A percentile compares a stretch with the other conserved stretches of the same genome.
phyloP scores from a whole-genome alignment of 768 basidiomycete species.

The Serendipita sp. region DNA sequence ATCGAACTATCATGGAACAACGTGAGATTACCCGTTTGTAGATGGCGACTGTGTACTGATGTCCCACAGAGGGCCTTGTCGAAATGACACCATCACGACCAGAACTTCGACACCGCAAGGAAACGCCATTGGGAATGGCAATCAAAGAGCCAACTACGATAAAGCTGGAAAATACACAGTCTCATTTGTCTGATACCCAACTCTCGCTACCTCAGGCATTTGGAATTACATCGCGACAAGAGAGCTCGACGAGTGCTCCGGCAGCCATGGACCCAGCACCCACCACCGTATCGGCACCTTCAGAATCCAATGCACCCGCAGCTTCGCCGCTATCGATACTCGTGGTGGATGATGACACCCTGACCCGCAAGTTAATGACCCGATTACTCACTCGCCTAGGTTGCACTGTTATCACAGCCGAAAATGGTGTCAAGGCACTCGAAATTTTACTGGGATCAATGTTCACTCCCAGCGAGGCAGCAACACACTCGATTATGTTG shows the following conservation, averaged over 20 bases:
- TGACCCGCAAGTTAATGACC: conserved; percentile 69
- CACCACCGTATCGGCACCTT: neutral
- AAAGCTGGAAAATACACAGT: neutral
- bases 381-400: conserved; percentile 64
- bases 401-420: conserved; percentile 60
- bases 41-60: neutral
- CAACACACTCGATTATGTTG: neutral
- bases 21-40: neutral
- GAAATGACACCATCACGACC: neutral
- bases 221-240: neutral
- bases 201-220: neutral
- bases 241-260: neutral
- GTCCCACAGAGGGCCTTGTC: neutral
- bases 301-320: neutral
- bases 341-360: conserved; percentile 68
- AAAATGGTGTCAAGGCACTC: conserved; percentile 67
- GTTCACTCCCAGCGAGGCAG: neutral
- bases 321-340: conserved; percentile 39
- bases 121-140: neutral
- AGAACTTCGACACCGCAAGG: neutral
- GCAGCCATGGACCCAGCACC: neutral
- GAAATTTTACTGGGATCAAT: conserved; percentile 42
- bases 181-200: neutral
- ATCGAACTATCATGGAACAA: conserved; percentile 5
- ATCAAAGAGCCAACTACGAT: neutral